Conservation (phyloP, 164 flowering plant genomes). For the Magnolia sinica region DNA sequence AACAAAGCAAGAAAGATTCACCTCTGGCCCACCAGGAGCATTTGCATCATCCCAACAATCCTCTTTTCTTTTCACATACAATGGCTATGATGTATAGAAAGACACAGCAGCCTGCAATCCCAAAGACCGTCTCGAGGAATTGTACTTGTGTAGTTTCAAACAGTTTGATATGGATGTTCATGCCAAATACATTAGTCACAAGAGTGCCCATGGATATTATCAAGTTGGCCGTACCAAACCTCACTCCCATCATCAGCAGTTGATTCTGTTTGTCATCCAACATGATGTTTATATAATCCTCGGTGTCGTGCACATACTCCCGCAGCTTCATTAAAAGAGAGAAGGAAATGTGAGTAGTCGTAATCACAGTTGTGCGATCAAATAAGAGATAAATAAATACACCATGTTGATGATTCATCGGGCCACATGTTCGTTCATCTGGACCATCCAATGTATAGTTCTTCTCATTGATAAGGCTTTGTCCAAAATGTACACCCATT, state of each 20-base stretch:
- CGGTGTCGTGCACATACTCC: constrained; percentile 49
- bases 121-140: constrained; percentile 36
- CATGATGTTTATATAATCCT: constrained; percentile 48
- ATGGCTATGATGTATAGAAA: constrained; percentile 31
- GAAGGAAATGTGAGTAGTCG: background rate
- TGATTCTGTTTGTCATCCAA: constrained; percentile 52
- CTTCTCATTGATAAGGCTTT: too few species aligned
- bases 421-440: too few species aligned
- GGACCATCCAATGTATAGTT: too few species aligned
- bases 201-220: constrained; percentile 29
- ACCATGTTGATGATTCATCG: too few species aligned
- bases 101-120: constrained; percentile 35
- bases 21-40: background rate
- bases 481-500: too few species aligned
- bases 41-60: constrained; percentile 26
- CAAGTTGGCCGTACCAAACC: constrained; percentile 35
- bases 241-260: constrained; percentile 47
- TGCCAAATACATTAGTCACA: constrained; percentile 30
- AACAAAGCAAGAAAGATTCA: too few species aligned
- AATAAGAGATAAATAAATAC: too few species aligned
- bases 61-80: constrained; percentile 39
- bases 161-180: constrained; percentile 32
- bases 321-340: constrained; percentile 26
- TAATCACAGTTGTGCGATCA: too few species aligned
- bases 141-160: constrained; percentile 10